Evolutionary conservation across 352 stramenopile genomes (phyloP), one percentile per base, ranked within the genome.

Genomic region (Pythium myriotylum): DNA sequence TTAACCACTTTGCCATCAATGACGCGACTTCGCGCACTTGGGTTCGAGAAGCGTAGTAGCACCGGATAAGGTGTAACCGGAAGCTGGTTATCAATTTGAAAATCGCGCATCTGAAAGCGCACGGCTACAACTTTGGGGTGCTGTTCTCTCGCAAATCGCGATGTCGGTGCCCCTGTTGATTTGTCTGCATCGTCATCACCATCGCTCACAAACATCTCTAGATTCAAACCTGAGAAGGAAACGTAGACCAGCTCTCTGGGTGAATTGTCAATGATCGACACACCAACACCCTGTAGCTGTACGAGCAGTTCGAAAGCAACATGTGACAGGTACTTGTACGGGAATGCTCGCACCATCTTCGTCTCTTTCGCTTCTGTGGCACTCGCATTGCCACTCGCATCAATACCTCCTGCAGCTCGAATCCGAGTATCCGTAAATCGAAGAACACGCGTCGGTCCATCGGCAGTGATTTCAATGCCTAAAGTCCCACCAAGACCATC

Each of bases 61-160:
- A 96, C 88, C 19, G 88, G 88, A 63, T 91, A 95, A 39, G 84
- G 83, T 7, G 88, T 95, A 42, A 80, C 62, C 32, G 88, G 74
- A 35, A 96, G 71, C 62, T 96, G 86, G 48, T 96, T 95, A 63
- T 96, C 88, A 23, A 96, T 82, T 67, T 96, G 88, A n/a, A 96
- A 71, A 29, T 94, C 86, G 35, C 75, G 73, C 49, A 96, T 74
- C 35, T 89, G 68, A 37, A 94, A 83, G 13, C 83, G 81, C 12
- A 72, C 76, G 20, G 81, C 86, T 42, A 89, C 60, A 59, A 91
- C 82, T 6, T 72, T 77, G 13, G 81, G 66, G 9, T 73, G 70
- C 3, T 64, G 82, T 49, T 94, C 77, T 17, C 76, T 77, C 50
- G 89, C 69, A 13, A 91, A 51, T 3, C 82, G 77, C 13, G 75